These are phyloP conservation scores for Shiraia bambusicola DNA, from an alignment of 2,329 filamentous ascomycete genomes.

Conservation along the genomic window DNA sequence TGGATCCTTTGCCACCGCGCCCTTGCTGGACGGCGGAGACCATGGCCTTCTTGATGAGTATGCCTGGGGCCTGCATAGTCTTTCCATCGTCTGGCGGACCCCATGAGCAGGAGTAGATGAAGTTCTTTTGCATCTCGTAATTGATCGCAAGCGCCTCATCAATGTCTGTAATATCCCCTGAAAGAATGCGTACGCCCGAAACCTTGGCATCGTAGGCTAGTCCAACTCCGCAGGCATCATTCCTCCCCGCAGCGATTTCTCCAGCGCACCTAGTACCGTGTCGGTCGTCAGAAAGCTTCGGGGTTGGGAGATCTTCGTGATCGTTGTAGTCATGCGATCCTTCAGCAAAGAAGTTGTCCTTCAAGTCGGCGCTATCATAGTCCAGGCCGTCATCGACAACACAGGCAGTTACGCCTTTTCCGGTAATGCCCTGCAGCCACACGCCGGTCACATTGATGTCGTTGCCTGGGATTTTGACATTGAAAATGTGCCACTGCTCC, in stretches of 20 bases:
- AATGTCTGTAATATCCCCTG: slow-evolving; percentile 83
- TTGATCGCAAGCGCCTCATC: slow-evolving; percentile 93
- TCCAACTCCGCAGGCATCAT: slow-evolving; percentile 92
- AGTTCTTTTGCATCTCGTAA: slow-evolving; percentile 85
- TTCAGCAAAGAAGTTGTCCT: slow-evolving; percentile 87
- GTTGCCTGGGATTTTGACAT: slow-evolving; percentile 76
- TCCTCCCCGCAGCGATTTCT: slow-evolving; percentile 88
- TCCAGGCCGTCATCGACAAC: slow-evolving; percentile 96
- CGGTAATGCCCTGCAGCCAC: slow-evolving; percentile 89
- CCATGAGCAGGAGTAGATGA: slow-evolving; percentile 99
- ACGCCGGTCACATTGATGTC: slow-evolving; percentile 96
- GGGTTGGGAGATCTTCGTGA: slow-evolving; percentile 72
- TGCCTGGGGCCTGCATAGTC: slow-evolving; percentile 90
- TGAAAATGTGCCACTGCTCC: slow-evolving; percentile 95
- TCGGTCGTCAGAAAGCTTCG: slow-evolving; percentile 77
- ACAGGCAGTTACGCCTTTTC: slow-evolving; percentile 83
- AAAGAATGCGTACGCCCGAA: slow-evolving; percentile 88
- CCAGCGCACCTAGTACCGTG: slow-evolving; percentile 95
- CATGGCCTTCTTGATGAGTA: slow-evolving; percentile 88
- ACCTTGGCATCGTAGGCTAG: slow-evolving; percentile 91
- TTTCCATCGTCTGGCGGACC: slow-evolving; percentile 90
- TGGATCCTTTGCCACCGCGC: slow-evolving; percentile 77
- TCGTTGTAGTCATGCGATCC: slow-evolving; percentile 98
- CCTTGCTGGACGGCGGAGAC: slow-evolving; percentile 89
- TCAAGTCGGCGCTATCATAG: slow-evolving; percentile 91